Base-by-base conservation (phyloP, 169 alveolate species). In the Eimeria sp. region DNA sequence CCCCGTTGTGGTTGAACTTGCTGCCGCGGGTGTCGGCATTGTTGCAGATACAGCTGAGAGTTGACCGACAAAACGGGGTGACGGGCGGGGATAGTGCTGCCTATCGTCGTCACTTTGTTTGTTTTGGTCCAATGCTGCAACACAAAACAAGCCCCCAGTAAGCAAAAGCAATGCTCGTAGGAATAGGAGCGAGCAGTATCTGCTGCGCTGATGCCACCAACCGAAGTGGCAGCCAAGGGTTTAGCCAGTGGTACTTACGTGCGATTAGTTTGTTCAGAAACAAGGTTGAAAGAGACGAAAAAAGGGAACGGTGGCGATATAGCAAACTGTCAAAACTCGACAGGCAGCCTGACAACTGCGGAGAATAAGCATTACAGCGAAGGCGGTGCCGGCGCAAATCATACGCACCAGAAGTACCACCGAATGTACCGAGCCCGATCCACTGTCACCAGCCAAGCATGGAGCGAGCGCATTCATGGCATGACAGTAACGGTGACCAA, bases 31-130 rank as follows among this genome's bases (percentile, higher is more conserved):
- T 8, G 91, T 60, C 46, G 91, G 91, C 78, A 85, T 62, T n/a
- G 78, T 62, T 85, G 91, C 91, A 23, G 91, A 85, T 23, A 85
- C 91, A 37, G 82, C 91, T 27, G 91, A 60, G 60, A 85, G 91
- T 30, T 85, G 78, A 40, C 78, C 60, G 66, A 85, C 80, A 62
- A 85, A 85, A 43, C 76, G 78, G 49, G 43, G 91, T 1, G 91
- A 85, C 60, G 91, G 91, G 49, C 49, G 91, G 43, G 91, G 91
- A 40, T 49, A 49, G n/a, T 62, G 77, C 4, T 85, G 91, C 43
- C n/a, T 66, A 37, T 85, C 58, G 10, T 56, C 58, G 46, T 54
- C 56, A 23, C 76, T 18, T 82, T 40, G 91, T 16, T 30, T 6
- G 43, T 37, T 66, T 40, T 60, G 43, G 16, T 60, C 33, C 4